These are phyloP conservation scores for Sporothrix globosa DNA, from an alignment of 2,329 filamentous ascomycete species.

Conservation along the genomic window DNA sequence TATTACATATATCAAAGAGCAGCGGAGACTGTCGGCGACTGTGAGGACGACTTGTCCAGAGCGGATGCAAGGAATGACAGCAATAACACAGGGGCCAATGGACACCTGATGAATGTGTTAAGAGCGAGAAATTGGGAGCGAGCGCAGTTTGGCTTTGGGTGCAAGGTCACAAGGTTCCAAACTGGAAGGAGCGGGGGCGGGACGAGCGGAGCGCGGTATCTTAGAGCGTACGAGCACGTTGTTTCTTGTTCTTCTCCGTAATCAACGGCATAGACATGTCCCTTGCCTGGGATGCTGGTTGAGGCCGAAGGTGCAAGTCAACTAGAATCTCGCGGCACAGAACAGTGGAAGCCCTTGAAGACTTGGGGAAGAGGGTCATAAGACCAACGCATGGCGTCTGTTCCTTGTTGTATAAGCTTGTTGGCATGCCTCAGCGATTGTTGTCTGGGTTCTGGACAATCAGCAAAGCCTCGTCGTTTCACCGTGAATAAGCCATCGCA, in stretches of 20 bases:
- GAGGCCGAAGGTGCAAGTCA: not conserved
- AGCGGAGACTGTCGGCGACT: not conserved
- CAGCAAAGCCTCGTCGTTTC: not conserved
- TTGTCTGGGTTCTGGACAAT: not conserved
- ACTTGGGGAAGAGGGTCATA: not conserved
- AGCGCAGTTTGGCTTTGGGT: not conserved
- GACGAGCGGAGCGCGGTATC: slow-evolving; percentile 2
- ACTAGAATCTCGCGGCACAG: not conserved
- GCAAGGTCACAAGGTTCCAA: slow-evolving; percentile 1
- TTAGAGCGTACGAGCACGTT: not conserved
- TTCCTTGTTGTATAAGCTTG: not conserved
- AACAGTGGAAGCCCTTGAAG: not conserved
- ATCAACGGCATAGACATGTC: too few relatives aligned
- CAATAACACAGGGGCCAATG: too few relatives aligned
- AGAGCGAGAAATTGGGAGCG: not conserved
- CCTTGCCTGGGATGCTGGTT: not conserved
- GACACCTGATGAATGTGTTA: too few relatives aligned
- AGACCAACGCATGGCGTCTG: not conserved
- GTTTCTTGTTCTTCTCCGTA: not conserved
- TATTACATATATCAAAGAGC: too few relatives aligned
- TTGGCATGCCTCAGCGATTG: not conserved
- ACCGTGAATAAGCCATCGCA: not conserved
- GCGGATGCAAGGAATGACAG: not conserved
- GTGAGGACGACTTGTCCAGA: not conserved
- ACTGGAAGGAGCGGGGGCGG: slow-evolving; percentile 18